Evolutionary conservation across 2,329 filamentous ascomycete genomes (phyloP).

Genomic region (Monilinia polystroma): DNA sequence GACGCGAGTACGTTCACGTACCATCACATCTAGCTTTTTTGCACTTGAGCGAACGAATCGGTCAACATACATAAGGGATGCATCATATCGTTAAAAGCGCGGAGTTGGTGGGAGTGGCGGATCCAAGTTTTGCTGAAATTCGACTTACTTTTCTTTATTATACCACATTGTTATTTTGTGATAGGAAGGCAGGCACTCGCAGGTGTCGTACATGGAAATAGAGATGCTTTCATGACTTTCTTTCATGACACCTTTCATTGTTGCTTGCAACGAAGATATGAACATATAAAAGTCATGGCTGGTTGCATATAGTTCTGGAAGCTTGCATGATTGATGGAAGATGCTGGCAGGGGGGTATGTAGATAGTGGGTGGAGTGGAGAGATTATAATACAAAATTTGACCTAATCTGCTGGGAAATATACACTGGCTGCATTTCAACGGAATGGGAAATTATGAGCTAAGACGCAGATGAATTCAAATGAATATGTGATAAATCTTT

Average conservation of each 20-base stretch:
- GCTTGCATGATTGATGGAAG: neutral
- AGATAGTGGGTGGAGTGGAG: neutral
- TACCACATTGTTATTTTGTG: constrained; percentile 20
- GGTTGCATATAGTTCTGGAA: neutral
- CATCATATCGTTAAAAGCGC: constrained; percentile 5
- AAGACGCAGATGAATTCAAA: neutral
- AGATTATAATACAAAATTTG: neutral
- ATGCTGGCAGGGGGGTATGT: neutral
- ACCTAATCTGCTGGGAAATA: neutral
- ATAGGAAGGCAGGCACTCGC: neutral
- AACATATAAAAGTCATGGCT: neutral
- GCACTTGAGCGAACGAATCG: neutral
- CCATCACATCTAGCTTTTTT: neutral
- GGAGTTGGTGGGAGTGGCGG: constrained; percentile 2
- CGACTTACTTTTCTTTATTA: neutral
- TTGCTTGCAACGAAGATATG: neutral
- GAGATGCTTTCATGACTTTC: neutral
- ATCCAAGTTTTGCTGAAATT: neutral
- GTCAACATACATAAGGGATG: neutral
- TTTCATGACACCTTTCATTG: neutral
- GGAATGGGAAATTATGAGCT: neutral
- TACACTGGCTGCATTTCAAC: neutral
- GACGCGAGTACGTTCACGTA: neutral
- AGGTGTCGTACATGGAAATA: neutral
- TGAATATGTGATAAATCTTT: neutral